Percentiles rank a stretch among this genome's conserved stretches.
Evolutionary conservation across 345 rosid species (phyloP).

Genomic region (Pelargonium nanum): DNA sequence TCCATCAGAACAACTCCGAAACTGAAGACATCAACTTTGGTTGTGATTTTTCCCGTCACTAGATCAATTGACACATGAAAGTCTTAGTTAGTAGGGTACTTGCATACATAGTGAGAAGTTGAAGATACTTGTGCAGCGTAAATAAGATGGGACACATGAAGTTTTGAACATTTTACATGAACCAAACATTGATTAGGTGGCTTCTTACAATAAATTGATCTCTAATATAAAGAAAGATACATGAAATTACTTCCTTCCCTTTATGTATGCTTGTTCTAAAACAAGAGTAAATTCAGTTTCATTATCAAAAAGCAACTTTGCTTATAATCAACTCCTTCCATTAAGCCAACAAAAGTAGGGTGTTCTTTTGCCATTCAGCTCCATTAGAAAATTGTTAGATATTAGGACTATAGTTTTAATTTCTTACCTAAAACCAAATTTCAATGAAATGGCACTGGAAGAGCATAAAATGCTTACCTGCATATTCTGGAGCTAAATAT

Average conservation of each 20-base stretch:
- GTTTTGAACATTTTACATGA: neutral
- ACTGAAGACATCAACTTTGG: slow-evolving; percentile 69
- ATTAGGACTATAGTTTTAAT: too few species aligned
- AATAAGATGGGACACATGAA: neutral
- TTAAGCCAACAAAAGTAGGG: neutral
- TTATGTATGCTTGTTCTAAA: neutral
- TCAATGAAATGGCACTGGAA: slow-evolving; percentile 7
- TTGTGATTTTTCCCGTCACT: slow-evolving; percentile 75
- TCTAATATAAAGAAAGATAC: neutral
- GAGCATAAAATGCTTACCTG: slow-evolving; percentile 34
- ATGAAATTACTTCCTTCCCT: neutral
- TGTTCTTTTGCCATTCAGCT: neutral
- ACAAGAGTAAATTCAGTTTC: neutral
- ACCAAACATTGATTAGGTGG: too few species aligned
- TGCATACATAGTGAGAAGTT: neutral
- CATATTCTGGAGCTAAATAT: slow-evolving; percentile 81
- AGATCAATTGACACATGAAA: slow-evolving; percentile 9
- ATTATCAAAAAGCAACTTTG: neutral
- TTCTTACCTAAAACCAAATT: neutral
- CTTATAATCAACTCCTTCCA: neutral
- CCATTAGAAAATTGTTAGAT: too few species aligned
- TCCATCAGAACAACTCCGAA: slow-evolving; percentile 74
- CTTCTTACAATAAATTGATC: neutral
- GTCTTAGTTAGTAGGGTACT: slow-evolving; percentile 1
- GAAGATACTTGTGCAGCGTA: neutral